A percentile compares a stretch with the other conserved stretches of the same genome.
Conservation (phyloP, 768 basidiomycete genomes). For the Lyophyllum shimeji region DNA sequence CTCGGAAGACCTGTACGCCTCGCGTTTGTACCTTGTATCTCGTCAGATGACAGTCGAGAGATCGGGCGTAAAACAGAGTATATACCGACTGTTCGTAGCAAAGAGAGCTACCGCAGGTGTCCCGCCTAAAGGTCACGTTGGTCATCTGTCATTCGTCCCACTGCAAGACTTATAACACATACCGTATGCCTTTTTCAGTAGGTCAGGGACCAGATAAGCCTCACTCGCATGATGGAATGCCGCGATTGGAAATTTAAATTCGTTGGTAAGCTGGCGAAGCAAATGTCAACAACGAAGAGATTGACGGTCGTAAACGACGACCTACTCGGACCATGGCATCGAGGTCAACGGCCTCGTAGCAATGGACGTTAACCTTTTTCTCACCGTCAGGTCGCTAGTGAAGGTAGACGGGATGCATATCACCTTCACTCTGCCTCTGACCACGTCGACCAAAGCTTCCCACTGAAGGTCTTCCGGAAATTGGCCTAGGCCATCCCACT, state of each 20-base stretch:
- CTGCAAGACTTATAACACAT: constrained; percentile 18
- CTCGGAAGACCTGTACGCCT: constrained; percentile 78
- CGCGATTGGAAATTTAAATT: constrained; percentile 79
- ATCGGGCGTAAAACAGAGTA: background rate
- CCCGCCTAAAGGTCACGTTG: constrained; percentile 40
- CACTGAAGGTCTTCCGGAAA: constrained; percentile 75
- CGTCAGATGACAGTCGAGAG: background rate
- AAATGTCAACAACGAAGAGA: background rate
- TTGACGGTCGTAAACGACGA: background rate
- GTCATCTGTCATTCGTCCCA: background rate
- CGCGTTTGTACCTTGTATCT: constrained; percentile 63
- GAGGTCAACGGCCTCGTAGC: constrained; percentile 65
- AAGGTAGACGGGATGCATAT: background rate
- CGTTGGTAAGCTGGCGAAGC: constrained; percentile 63
- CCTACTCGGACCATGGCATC: constrained; percentile 69
- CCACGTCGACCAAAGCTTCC: constrained; percentile 77
- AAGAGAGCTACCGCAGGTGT: constrained; percentile 81
- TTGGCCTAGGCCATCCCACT: constrained; percentile 50
- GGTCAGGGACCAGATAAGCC: constrained; percentile 78
- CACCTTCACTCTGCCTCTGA: constrained; percentile 78
- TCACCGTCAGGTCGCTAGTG: constrained; percentile 23
- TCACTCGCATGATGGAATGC: constrained; percentile 82
- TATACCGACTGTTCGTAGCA: constrained; percentile 44
- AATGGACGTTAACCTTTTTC: constrained; percentile 46
- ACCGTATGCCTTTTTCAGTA: constrained; percentile 71